Evolutionary conservation across 2,329 filamentous ascomycete genomes (phyloP), one percentile per base, ranked within the genome.

Genomic region (Cladophialophora carrionii): DNA sequence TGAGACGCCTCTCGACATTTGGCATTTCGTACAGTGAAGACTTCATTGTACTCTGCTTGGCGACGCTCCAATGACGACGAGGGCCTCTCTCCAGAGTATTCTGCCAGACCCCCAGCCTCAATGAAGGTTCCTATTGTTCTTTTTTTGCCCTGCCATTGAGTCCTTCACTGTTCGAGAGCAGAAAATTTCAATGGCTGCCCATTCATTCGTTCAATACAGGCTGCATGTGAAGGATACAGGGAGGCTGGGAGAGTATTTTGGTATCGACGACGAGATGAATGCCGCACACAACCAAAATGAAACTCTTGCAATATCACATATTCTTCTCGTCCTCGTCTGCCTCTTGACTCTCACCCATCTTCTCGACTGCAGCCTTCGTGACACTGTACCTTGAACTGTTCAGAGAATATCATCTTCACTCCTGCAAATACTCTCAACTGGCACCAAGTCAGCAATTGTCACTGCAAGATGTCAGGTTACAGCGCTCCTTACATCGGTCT

Each of bases 111-210:
- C 31, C 48, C 31, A 51, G 29, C 17, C 61, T 53, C 43, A 31
- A 56, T 49, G 34, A 20, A 57, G 29, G 12, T 20, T 46, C 46
- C 60, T 65, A 65, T 68, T 65, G 65, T 68, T 55, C 17, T 57
- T 61, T 61, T 63, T 49, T 55, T 43, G 41, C 55, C 31, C 55
- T 55, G 37, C 59, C 24, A 26, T 55, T 56, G 43, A 60, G 59
- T 62, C 62, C 62, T 52, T 31, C 46, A 41, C 41, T 26, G 20
- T 20, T 51, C 6, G 17, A 34, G 14, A 37, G 29, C 55, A 53
- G 32, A 52, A 37, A 48, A 29, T 3, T 51, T 60, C 60, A 63
- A 63, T 63, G n/a, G 51, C 22, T 37, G 49, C 32, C 51, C 43
- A 26, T 37, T 56, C 49, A 66, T 52, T 58, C 49, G 41, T 48